Percentiles rank a stretch among this genome's conserved stretches.
phyloP scores from a whole-genome alignment of 129 eudicot species.

The Helianthus tuberosus region DNA sequence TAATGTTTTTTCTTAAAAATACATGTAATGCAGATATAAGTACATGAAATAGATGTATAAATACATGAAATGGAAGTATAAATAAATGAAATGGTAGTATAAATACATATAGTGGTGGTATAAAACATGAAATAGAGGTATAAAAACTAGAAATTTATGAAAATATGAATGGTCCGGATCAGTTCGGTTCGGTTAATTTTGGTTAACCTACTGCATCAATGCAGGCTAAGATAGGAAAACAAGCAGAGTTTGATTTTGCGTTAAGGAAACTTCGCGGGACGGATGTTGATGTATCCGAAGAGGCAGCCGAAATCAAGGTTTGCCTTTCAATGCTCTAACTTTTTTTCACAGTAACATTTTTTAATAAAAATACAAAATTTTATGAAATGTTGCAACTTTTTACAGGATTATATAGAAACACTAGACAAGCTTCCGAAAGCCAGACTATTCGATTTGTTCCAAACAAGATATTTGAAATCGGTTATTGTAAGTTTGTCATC shows the following conservation, averaged over 20 bases:
- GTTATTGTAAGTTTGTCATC: constrained; percentile 59
- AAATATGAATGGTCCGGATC: too few species aligned
- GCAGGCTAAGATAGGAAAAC: constrained; percentile 70
- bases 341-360: neutral
- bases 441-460: constrained; percentile 52
- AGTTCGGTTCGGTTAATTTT: too few species aligned
- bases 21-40: too few species aligned
- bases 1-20: too few species aligned
- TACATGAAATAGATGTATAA: too few species aligned
- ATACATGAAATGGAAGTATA: too few species aligned
- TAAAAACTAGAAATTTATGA: too few species aligned
- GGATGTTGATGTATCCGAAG: constrained; percentile 57
- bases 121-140: too few species aligned
- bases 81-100: too few species aligned
- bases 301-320: constrained; percentile 78
- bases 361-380: neutral
- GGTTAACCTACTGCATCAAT: neutral
- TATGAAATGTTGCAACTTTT: constrained; percentile 10
- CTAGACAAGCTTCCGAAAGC: constrained; percentile 58
- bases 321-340: constrained; percentile 3
- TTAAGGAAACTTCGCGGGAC: constrained; percentile 69
- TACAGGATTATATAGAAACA: constrained; percentile 54
- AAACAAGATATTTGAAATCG: constrained; percentile 52
- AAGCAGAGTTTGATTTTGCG: constrained; percentile 56
- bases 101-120: too few species aligned